These are phyloP conservation scores for Vicia faba DNA, from an alignment of 306 rosid species.

Conservation along the genomic window DNA sequence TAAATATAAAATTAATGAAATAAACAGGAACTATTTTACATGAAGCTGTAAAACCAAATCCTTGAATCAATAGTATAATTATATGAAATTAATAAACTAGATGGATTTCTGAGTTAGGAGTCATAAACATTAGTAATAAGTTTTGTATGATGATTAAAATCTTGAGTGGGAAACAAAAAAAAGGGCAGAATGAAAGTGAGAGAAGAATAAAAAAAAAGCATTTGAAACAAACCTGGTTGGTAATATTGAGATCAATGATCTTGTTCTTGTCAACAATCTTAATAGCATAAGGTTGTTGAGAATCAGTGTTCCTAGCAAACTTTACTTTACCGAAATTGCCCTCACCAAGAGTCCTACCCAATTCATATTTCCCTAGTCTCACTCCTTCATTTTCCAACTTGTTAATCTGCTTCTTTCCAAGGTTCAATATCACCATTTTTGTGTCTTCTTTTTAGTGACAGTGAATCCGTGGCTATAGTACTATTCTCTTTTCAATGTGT, in stretches of 20 bases:
- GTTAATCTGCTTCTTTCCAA: slow-evolving; percentile 33
- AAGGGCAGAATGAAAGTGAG: background rate
- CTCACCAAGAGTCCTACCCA: slow-evolving; percentile 80
- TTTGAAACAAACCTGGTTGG: slow-evolving; percentile 62
- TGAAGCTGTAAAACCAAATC: background rate
- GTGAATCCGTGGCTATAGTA: slow-evolving; percentile 3
- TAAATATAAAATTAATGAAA: background rate
- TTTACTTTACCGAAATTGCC: slow-evolving; percentile 94
- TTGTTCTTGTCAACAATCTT: slow-evolving; percentile 75
- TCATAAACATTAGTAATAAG: background rate
- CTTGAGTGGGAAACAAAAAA: background rate
- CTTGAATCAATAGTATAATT: background rate
- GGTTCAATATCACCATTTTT: slow-evolving; percentile 42
- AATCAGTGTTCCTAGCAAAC: slow-evolving; percentile 57
- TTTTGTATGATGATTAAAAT: background rate
- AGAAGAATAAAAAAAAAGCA: background rate
- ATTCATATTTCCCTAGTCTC: slow-evolving; percentile 72
- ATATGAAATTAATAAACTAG: background rate
- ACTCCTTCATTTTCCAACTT: slow-evolving; percentile 32
- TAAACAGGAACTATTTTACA: background rate
- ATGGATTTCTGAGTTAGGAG: background rate
- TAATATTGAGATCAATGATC: slow-evolving; percentile 57
- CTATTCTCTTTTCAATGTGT: background rate
- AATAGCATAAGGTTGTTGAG: slow-evolving; percentile 68
- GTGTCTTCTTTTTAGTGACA: background rate